phyloP scores from a whole-genome alignment of 2,329 filamentous ascomycete species.

The Penicillium italicum region DNA sequence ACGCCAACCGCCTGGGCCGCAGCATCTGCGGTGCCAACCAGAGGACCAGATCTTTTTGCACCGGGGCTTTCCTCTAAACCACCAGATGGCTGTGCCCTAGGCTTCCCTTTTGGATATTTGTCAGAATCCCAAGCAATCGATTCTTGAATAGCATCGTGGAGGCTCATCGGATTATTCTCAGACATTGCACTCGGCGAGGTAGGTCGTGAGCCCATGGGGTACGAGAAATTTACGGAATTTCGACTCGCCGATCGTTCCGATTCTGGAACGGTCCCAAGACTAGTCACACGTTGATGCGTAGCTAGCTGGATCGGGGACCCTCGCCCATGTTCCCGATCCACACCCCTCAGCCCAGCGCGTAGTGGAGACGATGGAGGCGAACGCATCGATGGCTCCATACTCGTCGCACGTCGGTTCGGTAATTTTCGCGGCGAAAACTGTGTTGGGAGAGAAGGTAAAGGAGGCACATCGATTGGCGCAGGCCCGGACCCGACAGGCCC shows the following conservation, averaged over 20 bases:
- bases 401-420: constrained; percentile 46
- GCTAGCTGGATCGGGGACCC: constrained; percentile 15
- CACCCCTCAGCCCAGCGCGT: constrained; percentile 35
- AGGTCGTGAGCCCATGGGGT: constrained; percentile 42
- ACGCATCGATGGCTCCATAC: constrained; percentile 50
- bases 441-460: constrained; percentile 69
- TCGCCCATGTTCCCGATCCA: constrained; percentile 33
- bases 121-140: constrained; percentile 25
- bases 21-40: constrained; percentile 31
- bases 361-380: constrained; percentile 44
- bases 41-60: constrained; percentile 21
- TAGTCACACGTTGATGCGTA: constrained; percentile 19
- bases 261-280: constrained; percentile 33
- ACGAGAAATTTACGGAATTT: constrained; percentile 49
- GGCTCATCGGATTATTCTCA: constrained; percentile 19
- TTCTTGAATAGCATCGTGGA: constrained; percentile 22
- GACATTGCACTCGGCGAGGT: constrained; percentile 36
- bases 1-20: constrained; percentile 28
- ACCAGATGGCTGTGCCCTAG: constrained; percentile 19
- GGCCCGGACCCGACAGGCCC: constrained; percentile 42
- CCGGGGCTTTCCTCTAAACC: constrained; percentile 29
- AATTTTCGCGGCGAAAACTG: constrained; percentile 37
- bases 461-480: constrained; percentile 54
- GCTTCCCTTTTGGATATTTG: constrained; percentile 27
- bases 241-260: constrained; percentile 40